Base-by-base conservation (phyloP, 1,139 yeast species). In the Nematodospora anomalae region DNA sequence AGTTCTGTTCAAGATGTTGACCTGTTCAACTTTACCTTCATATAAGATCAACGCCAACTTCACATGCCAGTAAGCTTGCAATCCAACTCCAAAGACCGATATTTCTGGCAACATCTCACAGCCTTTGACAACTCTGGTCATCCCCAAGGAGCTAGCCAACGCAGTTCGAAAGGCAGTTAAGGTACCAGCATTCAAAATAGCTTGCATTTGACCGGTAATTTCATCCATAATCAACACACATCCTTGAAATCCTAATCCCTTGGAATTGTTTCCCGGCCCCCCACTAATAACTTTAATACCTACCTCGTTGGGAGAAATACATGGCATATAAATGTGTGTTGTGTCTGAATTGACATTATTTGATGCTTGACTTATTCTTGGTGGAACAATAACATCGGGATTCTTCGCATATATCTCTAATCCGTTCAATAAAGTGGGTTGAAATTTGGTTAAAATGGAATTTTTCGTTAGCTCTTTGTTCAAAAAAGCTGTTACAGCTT, bases 111-210 rank as follows among this genome's bases (percentile, higher is more conserved):
- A 44, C 6, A 58, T 40, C 4, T 45, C 36, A 5, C 36, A 28
- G 5, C 28, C 28, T 4, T 42, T 43, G 26, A 73, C 57, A 2
- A 62, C 63, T 36, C 64, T 67, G 9, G 58, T 58, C 42, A 80
- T 53, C 0, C 79, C 76, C 12, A 79, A 53, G 6, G 74, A 62
- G 21, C 79, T 70, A 16, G 81, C 79, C 43, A 82, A 59, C 0
- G 87, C 87, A 1, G 89, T 82, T 49, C 88, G 63, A 46, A 81
- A 80, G 0, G 84, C 87, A 1, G 89, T 82, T 26, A 80, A 55
- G 0, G 78, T 68, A 33, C 68, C 65, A 3, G 84, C 87, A 49
- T 79, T 80, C 28, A 81, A 52, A 3, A 80, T 58, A 1, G 84
- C 86, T 15, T 57, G 38, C 11, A 79, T 55, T 23, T 61, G 60